Evolutionary conservation across 2,329 filamentous ascomycete genomes (phyloP), one percentile per base, ranked within the genome.

Genomic region (Sporothrix protearum): DNA sequence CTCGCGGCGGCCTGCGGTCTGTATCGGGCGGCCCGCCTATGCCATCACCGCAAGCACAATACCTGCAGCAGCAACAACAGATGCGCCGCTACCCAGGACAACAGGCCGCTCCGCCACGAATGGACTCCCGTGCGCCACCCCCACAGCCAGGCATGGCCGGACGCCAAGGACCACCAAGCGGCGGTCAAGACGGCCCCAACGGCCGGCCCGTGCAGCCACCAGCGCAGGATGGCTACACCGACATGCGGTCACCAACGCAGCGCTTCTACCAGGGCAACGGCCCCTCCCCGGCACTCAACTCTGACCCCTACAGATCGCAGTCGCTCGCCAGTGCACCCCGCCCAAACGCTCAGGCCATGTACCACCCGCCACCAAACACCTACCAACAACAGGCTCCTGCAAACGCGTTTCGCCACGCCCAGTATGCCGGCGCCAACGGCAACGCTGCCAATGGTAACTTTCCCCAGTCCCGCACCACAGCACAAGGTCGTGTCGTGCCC

Each of bases 401-500:
- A 68, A 92, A 90, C 78, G 88, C 91, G 57, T 94, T 94, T 78
- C 90, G 94, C 70, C 91, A 94, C 76, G 89, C 91, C 72, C 91
- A 89, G 39, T 95, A 93, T 78, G 88, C 89, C 76, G 47, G 59
- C 42, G 25, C n/a, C 28, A 51, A 33, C 83, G 82, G 74, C 84
- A 75, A 66, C 75, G 84, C 73, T n/a, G 68, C 55, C 3, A 16
- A 55, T 6, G 69, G 67, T 53, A 66, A 49, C 39, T 68, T 66
- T 2, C 39, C 72, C 5, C 86, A 89, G 76, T 90, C 93, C 1
- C 87, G 91, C 73, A 97, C 93, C 66, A 99, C 96, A 2, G 93
- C 94, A 9, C 94, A 97, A 79, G 96, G 96, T 42, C 88, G 96
- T 73, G 85, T 96, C 47, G 94, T 99, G 9, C 96, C 96, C 1